phyloP scores from a whole-genome alignment of 2,329 filamentous ascomycete genomes.

The Aspergillus ochraceus region DNA sequence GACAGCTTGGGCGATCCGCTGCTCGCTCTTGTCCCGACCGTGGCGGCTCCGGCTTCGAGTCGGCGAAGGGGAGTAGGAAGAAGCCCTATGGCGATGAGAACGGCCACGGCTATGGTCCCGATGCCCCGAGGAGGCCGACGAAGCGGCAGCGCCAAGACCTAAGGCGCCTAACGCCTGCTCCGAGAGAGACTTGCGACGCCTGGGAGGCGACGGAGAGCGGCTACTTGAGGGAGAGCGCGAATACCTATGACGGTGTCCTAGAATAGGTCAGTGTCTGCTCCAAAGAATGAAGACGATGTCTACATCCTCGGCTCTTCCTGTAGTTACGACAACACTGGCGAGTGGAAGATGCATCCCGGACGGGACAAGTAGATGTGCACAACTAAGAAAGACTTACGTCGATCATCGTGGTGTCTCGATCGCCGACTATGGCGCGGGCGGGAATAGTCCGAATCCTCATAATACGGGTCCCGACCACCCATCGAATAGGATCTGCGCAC shows the following conservation, averaged over 20 bases:
- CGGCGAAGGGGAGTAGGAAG: conserved; percentile 50
- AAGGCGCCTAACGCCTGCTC: conserved; percentile 55
- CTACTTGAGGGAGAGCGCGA: conserved; percentile 40
- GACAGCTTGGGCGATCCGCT: conserved; percentile 78
- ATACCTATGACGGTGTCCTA: conserved; percentile 34
- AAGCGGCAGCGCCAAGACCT: conserved; percentile 56
- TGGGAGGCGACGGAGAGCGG: conserved; percentile 37
- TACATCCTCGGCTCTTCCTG: neutral
- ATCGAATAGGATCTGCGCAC: conserved; percentile 40
- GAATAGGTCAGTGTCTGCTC: conserved; percentile 4
- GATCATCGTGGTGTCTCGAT: conserved; percentile 48
- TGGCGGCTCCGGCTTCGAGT: conserved; percentile 56
- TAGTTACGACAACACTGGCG: neutral
- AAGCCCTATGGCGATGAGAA: conserved; percentile 40
- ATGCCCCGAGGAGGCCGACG: conserved; percentile 34
- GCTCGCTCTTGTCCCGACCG: conserved; percentile 50
- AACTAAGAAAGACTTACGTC: conserved; percentile 29
- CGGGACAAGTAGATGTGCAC: neutral
- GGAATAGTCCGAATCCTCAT: conserved; percentile 32
- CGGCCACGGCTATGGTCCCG: conserved; percentile 53
- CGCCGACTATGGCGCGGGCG: conserved; percentile 43
- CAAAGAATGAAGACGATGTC: neutral
- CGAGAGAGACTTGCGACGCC: conserved; percentile 48
- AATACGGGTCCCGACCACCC: conserved; percentile 34
- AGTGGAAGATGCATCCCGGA: neutral